Conservation (phyloP, 2,329 filamentous ascomycete species). For the Claviceps purpurea region DNA sequence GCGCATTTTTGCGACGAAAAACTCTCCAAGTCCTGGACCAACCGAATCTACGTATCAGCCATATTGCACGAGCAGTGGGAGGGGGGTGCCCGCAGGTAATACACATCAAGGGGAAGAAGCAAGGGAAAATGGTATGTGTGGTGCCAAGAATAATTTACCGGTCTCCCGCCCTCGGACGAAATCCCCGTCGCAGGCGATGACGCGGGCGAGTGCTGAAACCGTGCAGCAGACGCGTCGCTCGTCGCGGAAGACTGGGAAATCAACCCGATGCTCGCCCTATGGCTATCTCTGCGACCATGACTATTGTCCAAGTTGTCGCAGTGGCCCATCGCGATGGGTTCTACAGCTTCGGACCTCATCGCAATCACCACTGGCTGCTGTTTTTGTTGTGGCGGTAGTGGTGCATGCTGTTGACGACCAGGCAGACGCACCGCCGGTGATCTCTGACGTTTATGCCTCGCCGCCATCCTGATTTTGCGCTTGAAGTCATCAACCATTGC, state of each 20-base stretch:
- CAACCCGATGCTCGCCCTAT: neutral
- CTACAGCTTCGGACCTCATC: neutral
- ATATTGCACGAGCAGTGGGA: neutral
- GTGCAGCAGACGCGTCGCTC: neutral
- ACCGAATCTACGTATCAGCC: neutral
- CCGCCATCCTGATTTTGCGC: constrained; percentile 12
- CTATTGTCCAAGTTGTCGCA: neutral
- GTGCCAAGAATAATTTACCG: neutral
- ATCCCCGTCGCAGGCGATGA: neutral
- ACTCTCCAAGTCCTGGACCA: neutral
- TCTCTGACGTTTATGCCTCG: constrained; percentile 6
- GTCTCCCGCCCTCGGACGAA: neutral
- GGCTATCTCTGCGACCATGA: neutral
- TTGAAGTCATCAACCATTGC: constrained; percentile 15
- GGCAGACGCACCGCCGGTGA: neutral
- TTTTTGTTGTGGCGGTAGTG: neutral
- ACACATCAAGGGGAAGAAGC: neutral
- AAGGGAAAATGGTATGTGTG: neutral
- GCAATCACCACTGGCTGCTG: neutral
- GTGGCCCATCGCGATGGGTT: neutral
- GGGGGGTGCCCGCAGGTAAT: too few relatives aligned
- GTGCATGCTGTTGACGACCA: neutral
- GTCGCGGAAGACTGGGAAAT: neutral
- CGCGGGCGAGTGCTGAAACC: neutral
- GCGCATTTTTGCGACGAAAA: neutral